Conservation (phyloP, 495 filamentous ascomycete species). For the Massariosphaeria phaeospora region DNA sequence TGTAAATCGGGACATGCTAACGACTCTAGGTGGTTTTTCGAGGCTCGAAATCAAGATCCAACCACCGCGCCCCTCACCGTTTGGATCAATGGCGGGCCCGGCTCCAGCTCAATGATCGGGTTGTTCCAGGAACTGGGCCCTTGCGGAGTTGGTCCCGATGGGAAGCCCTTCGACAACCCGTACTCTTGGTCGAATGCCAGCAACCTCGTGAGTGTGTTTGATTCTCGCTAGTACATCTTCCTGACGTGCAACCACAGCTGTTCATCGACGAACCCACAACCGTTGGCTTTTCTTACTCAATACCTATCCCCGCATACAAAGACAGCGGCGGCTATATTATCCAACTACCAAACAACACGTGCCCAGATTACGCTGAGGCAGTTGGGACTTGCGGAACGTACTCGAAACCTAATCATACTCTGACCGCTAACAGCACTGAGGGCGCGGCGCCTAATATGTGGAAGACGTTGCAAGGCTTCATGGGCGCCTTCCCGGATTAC, state of each 20-base stretch:
- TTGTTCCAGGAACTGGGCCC: conserved; percentile 44
- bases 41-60: conserved; percentile 43
- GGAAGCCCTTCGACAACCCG: conserved; percentile 49
- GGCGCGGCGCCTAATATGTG: conserved; percentile 61
- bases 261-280: conserved; percentile 44
- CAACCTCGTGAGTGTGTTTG: conserved; percentile 16
- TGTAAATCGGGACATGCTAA: conserved; percentile 3
- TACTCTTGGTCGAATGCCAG: conserved; percentile 51
- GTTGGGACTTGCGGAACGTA: conserved; percentile 58
- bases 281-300: conserved; percentile 46
- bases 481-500: conserved; percentile 63
- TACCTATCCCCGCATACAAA: conserved; percentile 49
- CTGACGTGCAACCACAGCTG: conserved; percentile 41
- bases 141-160: conserved; percentile 43
- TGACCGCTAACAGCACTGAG: conserved; percentile 63
- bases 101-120: conserved; percentile 40
- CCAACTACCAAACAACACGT: conserved; percentile 49
- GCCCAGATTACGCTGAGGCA: conserved; percentile 50
- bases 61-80: conserved; percentile 43
- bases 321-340: conserved; percentile 40
- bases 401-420: conserved; percentile 48
- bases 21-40: conserved; percentile 42
- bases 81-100: conserved; percentile 69
- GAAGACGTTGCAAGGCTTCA: conserved; percentile 66
- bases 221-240: background rate